Evolutionary conservation across 2,329 filamentous ascomycete genomes (phyloP).

Genomic region (Ophiocordyceps camponoti-saundersi): DNA sequence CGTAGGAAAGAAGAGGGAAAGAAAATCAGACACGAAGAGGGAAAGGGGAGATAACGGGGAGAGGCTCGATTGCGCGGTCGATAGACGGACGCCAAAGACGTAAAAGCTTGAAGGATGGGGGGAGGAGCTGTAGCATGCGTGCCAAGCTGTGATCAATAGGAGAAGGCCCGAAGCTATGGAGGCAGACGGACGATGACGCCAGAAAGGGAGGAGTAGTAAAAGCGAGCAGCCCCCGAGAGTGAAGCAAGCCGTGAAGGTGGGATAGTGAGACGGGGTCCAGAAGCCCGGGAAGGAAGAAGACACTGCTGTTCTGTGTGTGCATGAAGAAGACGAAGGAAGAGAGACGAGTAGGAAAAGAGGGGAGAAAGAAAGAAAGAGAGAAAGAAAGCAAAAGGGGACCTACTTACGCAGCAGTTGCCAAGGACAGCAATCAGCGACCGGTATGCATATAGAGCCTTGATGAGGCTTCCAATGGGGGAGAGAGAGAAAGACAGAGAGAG

Average conservation of each 20-base stretch:
- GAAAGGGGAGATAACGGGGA: not conserved
- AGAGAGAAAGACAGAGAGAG: conserved; percentile 2
- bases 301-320: not conserved
- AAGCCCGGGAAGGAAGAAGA: not conserved
- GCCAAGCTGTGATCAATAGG: not conserved
- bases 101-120: not conserved
- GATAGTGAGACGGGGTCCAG: not conserved
- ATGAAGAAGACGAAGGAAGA: not conserved
- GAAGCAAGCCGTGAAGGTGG: conserved; percentile 1
- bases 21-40: not conserved
- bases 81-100: not conserved
- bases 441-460: conserved; percentile 21
- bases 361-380: not conserved
- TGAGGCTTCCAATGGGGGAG: conserved; percentile 8
- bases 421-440: conserved; percentile 15
- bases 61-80: not conserved
- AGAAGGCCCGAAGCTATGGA: not conserved
- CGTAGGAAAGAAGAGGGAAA: not conserved
- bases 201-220: not conserved
- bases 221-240: not conserved
- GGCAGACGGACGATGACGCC: not conserved
- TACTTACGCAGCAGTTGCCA: conserved; percentile 14
- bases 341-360: not conserved
- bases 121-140: not conserved
- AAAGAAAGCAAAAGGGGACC: conserved; percentile 1